Conservation (phyloP, 1,284 basidiomycete species). For the Puccinia horiana region DNA sequence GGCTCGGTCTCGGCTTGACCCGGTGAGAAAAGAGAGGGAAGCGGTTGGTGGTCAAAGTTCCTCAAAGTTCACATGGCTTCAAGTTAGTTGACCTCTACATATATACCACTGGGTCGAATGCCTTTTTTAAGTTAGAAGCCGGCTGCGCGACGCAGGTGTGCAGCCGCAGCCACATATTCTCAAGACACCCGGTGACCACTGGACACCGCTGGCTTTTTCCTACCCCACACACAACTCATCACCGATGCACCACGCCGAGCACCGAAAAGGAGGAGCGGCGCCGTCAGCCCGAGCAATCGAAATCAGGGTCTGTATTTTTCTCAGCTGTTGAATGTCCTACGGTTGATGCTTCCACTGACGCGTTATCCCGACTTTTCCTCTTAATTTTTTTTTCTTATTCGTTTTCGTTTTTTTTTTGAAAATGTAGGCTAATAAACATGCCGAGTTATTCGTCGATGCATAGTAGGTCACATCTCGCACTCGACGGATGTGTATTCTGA, state of each 20-base stretch:
- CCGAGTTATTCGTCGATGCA: constrained; percentile 36
- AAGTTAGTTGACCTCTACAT: no score
- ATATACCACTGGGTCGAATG: no score
- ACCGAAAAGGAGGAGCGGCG: neutral
- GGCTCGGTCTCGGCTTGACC: no score
- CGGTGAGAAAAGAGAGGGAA: no score
- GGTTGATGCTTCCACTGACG: neutral
- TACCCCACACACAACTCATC: neutral
- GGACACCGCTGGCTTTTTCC: no score
- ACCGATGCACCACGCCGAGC: neutral
- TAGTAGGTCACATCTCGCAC: constrained; percentile 6
- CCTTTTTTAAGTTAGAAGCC: no score
- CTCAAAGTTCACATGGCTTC: no score
- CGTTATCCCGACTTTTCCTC: neutral
- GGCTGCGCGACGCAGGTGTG: no score
- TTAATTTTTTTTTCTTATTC: neutral
- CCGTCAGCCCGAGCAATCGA: constrained; percentile 12
- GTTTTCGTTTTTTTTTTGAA: neutral
- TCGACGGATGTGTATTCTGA: neutral
- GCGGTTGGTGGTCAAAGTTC: no score
- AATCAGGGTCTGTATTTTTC: constrained; percentile 4
- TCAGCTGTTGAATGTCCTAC: neutral
- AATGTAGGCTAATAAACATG: constrained; percentile 31
- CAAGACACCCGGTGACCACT: no score
- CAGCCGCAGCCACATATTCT: no score